Base-by-base conservation (phyloP, 2,329 filamentous ascomycete species). In the Aaosphaeria pasadenensis region DNA sequence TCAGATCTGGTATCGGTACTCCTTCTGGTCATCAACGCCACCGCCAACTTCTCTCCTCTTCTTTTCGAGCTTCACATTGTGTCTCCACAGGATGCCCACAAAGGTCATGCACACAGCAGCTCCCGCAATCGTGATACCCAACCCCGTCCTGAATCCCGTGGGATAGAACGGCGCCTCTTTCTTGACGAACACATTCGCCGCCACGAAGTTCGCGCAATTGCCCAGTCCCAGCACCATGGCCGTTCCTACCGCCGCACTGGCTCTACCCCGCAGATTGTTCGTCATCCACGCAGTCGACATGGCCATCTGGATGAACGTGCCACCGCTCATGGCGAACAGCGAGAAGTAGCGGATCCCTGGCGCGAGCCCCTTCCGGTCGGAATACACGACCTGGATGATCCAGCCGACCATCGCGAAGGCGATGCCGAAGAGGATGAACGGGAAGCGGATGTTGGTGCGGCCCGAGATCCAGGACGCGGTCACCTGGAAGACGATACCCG, bases 171-270 rank as follows among this genome's bases (percentile, higher is more conserved):
- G 63, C 31, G 54, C 51, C 43, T 66, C 58, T 1, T 32, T 44
- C 46, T 59, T 63, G 39, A 64, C 58, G 48, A 66, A 66, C 5
- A 65, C 60, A 39, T 66, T 66, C 2, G 50, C 77, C n/a, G 81
- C 78, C 0, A 83, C 69, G 39, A 84, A 80, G 9, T 80, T 80
- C 4, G 80, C 81, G 6, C 77, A 69, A 4, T 78, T 82, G 3
- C 80, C 80, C 1, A 84, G 48, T 5, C 58, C 58, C 1, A 64
- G 53, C 5, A 66, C 57, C 11, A 53, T 52, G 0, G 52, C 51
- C 5, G 59, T 60, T 36, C 56, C 58, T 1, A 53, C 60, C 9
- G 51, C 52, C 31, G 55, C 50, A 40, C 53, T 58, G 11, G 57
- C 67, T 11, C 63, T 48, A 5, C 63, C 63, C 6, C 63, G 53